These are phyloP conservation scores for Aureobasidium sp. DNA, from an alignment of 2,329 filamentous ascomycete genomes.

Conservation along the genomic window DNA sequence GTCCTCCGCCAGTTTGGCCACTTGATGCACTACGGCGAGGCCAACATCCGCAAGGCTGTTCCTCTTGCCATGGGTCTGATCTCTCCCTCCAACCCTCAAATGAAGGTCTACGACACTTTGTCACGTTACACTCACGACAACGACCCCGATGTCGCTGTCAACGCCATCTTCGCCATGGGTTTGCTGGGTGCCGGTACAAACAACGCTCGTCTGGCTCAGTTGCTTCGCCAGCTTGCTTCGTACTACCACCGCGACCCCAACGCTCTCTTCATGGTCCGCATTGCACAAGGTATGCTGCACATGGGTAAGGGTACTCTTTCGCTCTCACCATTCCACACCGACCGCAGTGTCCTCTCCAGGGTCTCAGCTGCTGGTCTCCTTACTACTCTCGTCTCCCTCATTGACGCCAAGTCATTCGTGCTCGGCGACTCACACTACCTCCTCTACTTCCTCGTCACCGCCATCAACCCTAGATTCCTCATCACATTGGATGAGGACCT, in stretches of 20 bases:
- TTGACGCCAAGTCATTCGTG: conserved; percentile 85
- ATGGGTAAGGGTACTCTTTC: conserved; percentile 99
- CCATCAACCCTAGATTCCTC: conserved; percentile 94
- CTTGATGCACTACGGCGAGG: conserved; percentile 97
- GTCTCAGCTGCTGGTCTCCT: conserved; percentile 85
- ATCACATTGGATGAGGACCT: conserved; percentile 93
- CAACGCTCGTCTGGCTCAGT: conserved; percentile 90
- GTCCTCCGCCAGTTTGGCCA: conserved; percentile 95
- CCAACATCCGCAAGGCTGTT: conserved; percentile 93
- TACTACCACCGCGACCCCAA: conserved; percentile 98
- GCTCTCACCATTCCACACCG: conserved; percentile 98
- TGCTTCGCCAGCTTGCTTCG: conserved; percentile 87
- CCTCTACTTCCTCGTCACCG: conserved; percentile 92
- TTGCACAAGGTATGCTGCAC: conserved; percentile 92
- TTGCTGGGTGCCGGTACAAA: conserved; percentile 94
- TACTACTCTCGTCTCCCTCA: conserved; percentile 83
- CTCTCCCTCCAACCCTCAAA: conserved; percentile 96
- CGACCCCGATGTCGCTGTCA: conserved; percentile 95
- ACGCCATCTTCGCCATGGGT: conserved; percentile 99
- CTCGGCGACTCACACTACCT: conserved; percentile 75
- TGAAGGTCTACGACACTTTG: conserved; percentile 98
- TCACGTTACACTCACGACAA: conserved; percentile 98
- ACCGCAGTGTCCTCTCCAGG: conserved; percentile 87
- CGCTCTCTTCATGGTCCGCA: conserved; percentile 97
- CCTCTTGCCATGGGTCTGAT: conserved; percentile 94